A percentile compares a stretch with the other conserved stretches of the same genome.
Evolutionary conservation across 1,284 basidiomycete species (phyloP).

Genomic region (Tilletia setariae): DNA sequence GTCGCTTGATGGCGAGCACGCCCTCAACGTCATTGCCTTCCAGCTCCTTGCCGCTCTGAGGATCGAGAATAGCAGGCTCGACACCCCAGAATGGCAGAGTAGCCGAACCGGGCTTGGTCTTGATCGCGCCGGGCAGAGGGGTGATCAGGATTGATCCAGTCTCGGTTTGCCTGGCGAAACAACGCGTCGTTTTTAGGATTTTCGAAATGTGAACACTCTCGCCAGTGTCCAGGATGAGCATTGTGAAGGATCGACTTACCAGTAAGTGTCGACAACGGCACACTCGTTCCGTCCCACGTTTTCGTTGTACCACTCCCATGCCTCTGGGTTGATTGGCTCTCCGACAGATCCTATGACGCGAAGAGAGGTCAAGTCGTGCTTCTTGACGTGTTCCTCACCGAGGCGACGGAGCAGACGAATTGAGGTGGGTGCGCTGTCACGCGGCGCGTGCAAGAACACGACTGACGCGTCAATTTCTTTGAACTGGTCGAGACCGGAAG

Average conservation of each 20-base stretch:
- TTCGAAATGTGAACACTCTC: too few species aligned
- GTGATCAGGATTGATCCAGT: constrained; percentile 93
- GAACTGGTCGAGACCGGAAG: too few species aligned
- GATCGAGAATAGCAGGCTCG: constrained; percentile 81
- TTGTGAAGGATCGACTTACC: constrained; percentile 20
- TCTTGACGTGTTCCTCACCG: constrained; percentile 80
- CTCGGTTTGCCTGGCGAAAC: constrained; percentile 74
- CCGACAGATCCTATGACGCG: constrained; percentile 90
- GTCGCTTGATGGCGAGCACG: constrained; percentile 77
- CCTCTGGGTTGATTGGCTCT: constrained; percentile 98
- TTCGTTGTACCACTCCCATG: constrained; percentile 98
- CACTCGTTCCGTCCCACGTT: constrained; percentile 84
- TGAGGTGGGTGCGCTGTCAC: constrained; percentile 43
- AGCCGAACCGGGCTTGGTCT: constrained; percentile 92
- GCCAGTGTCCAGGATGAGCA: background rate
- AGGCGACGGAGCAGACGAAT: constrained; percentile 87
- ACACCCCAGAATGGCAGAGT: constrained; percentile 98
- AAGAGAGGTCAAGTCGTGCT: constrained; percentile 76
- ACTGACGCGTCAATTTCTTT: too few species aligned
- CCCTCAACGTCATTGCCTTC: constrained; percentile 83
- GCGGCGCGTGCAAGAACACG: background rate
- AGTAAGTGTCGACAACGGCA: constrained; percentile 76
- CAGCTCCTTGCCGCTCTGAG: constrained; percentile 71
- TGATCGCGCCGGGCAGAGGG: constrained; percentile 89
- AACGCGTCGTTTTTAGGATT: too few species aligned